Evolutionary conservation across 306 rosid species (phyloP), one percentile per base, ranked within the genome.

Genomic region (Vachellia collinsii): DNA sequence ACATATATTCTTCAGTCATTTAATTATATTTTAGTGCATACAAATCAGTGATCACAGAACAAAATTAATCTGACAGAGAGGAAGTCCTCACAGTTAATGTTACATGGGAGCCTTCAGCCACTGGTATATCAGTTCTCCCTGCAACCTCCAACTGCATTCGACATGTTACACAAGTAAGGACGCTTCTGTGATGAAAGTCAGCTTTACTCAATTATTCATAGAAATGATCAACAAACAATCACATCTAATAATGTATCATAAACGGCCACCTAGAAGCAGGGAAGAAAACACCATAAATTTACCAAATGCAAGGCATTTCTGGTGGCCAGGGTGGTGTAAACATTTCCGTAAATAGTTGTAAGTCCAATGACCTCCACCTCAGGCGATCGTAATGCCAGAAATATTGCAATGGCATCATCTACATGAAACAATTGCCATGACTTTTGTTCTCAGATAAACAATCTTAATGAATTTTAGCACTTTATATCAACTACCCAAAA

Each of bases 391-490:
- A 94, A 68, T 17, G 97, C 99, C 86, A 94, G 83, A 58, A 94
- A 91, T 68, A 94, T 92, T 11, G 99, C 94, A 94, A 94, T 92
- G 42, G 99, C 90, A 91, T 94, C 99, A 80, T 94, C 99, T 93
- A 65, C 84, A 87, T 5, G 69, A 82, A 46, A 29, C 62, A 81
- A 51, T 53, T 36, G 53, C 70, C 47, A 72, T 76, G 36, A 20
- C 47, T 68, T 74, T 36, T 53, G 14, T 70, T 41, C 75, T 77
- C 38, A 44, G 83, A n/a, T 19, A 74, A 82, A 42, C 48, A 80
- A 73, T 46, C 61, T 41, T 41, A 58, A 50, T 39, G 53, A 81
- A 67, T 85, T 63, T 61, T 59, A 82, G 53, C 53, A 25, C 19
- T 76, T 10, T 13, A 22, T 23, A 59, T 37, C 73, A 76, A 70